Evolutionary conservation across 139 green algal species (phyloP), one percentile per base, ranked within the genome.

Genomic region (Raphidocelis subcapitata): DNA sequence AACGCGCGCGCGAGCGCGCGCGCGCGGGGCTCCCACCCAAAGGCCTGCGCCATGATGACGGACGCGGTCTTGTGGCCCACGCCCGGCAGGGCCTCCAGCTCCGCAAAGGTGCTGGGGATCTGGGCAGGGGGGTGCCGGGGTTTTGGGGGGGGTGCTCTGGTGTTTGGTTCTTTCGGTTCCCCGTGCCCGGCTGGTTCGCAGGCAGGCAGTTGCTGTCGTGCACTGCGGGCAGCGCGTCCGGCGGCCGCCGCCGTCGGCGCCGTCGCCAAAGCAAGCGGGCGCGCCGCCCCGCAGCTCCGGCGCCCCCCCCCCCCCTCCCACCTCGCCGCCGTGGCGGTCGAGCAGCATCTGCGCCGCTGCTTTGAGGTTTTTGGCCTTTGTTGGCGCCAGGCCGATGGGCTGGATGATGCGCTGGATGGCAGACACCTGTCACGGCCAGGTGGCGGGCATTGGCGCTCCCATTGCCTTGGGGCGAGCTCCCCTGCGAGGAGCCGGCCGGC

Each of bases 291-390:
- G n/a, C n/a, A n/a, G n/a, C n/a, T n/a, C n/a, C n/a, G n/a, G n/a
- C n/a, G n/a, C n/a, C n/a, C n/a, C n/a, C n/a, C n/a, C n/a, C n/a
- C n/a, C n/a, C n/a, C n/a, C n/a, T n/a, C n/a, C 16, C 28, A 65
- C 80, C 65, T 87, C 24, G 0, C 89, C 92, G 31, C 67, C 67
- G 71, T 96, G 85, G 14, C 73, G 70, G 69, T 91, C 84, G 46
- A 94, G 62, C 35, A 97, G 77, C 41, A 92, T 69, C 82, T 89
- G 62, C 23, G 56, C 41, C 29, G 76, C 28, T 36, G 47, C 72
- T 59, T 69, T 66, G 3, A 97, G 62, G 76, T 96, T 95, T 32
- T 83, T 88, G 18, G 92, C 88, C 81, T 97, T 97, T 32, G 92
- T 97, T 1, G 89, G 88, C 0, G 89, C 90, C 64, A 97, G 82